phyloP scores from a whole-genome alignment of 176 grass and related monocot species.

The Carex cristatella region DNA sequence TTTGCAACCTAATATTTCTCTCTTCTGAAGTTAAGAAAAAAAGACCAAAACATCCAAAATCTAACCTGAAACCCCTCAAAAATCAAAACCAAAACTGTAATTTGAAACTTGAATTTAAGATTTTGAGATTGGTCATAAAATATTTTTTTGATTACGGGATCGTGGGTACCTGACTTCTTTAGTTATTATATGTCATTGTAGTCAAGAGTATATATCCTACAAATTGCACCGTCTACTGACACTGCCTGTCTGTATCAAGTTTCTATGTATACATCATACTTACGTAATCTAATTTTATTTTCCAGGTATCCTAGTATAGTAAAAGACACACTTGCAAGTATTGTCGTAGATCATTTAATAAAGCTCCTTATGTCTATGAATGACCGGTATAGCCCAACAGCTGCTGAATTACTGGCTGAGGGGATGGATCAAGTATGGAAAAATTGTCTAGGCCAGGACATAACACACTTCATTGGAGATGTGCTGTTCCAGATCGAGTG shows the following conservation, averaged over 20 bases:
- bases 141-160: neutral
- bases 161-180: neutral
- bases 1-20: neutral
- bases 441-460: constrained; percentile 60
- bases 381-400: constrained; percentile 80
- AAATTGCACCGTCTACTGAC: neutral
- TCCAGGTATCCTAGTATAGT: constrained; percentile 76
- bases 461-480: constrained; percentile 73
- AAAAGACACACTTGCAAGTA: constrained; percentile 56
- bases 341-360: constrained; percentile 78
- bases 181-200: neutral
- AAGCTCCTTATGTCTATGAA: constrained; percentile 96
- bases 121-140: neutral
- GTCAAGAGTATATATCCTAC: neutral
- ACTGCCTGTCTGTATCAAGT: neutral
- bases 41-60: neutral
- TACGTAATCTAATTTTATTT: neutral
- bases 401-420: constrained; percentile 89
- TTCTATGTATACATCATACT: neutral
- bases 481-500: constrained; percentile 96
- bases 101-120: neutral
- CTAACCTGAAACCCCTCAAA: neutral
- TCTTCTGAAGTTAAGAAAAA: neutral
- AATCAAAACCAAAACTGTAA: neutral
- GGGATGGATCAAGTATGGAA: constrained; percentile 96